These are phyloP conservation scores for Acorus calamus DNA, from an alignment of 106 monocot genomes.

Conservation along the genomic window DNA sequence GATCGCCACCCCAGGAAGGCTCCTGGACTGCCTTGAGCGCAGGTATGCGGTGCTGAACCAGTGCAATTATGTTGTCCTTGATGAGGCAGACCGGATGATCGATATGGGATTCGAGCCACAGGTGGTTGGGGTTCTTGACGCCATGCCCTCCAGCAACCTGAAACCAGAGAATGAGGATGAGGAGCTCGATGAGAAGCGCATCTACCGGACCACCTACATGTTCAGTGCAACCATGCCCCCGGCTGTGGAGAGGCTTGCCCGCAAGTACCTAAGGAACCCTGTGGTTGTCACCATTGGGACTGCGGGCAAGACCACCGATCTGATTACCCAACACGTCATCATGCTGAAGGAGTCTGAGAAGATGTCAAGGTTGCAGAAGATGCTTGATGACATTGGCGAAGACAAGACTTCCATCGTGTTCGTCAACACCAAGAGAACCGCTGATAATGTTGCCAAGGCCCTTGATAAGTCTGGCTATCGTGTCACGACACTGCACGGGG, in stretches of 20 bases:
- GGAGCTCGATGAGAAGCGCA: conserved; percentile 84
- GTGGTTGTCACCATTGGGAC: conserved; percentile 97
- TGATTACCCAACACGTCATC: conserved; percentile 85
- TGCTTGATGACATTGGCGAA: conserved; percentile 64
- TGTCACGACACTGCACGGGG: conserved; percentile 88
- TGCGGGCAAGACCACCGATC: conserved; percentile 89
- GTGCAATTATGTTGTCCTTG: conserved; percentile 99
- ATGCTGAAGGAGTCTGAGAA: conserved; percentile 94
- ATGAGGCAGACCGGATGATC: conserved; percentile 98
- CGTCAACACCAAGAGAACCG: conserved; percentile 90
- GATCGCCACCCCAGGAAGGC: conserved; percentile 87
- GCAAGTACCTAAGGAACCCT: conserved; percentile 90
- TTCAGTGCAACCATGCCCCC: conserved; percentile 99
- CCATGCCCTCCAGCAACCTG: conserved; percentile 95
- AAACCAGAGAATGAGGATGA: conserved; percentile 99
- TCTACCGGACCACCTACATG: conserved; percentile 98
- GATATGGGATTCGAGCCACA: conserved; percentile 99
- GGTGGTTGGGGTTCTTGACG: conserved; percentile 98
- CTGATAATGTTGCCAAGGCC: conserved; percentile 75
- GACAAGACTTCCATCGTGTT: conserved; percentile 96
- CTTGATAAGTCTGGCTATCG: conserved; percentile 75
- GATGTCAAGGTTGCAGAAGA: conserved; percentile 61
- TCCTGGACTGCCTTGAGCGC: conserved; percentile 85
- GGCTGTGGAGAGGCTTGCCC: conserved; percentile 81
- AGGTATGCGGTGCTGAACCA: conserved; percentile 94